Evolutionary conservation across 2,329 filamentous ascomycete genomes (phyloP).

Genomic region (Paecilomyces dactylethromorphus): DNA sequence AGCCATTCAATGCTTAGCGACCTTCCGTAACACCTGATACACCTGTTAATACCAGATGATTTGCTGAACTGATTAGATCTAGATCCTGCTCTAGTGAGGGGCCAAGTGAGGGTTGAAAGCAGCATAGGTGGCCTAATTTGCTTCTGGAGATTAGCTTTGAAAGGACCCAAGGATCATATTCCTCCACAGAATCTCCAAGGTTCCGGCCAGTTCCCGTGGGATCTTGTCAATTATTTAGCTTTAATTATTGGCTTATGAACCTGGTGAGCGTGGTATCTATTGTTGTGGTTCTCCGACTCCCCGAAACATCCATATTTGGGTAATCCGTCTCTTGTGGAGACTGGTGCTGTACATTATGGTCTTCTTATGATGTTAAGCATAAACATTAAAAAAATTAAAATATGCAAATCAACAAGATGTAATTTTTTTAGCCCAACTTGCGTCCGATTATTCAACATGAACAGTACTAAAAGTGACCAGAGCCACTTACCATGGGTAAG

Average conservation of each 20-base stretch:
- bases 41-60: not conserved
- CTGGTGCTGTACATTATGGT: too few species aligned
- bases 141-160: not conserved
- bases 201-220: not conserved
- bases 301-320: not conserved
- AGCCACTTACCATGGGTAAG: too few species aligned
- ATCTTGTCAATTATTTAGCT: not conserved
- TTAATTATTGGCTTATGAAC: not conserved
- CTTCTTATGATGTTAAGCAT: too few species aligned
- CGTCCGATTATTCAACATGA: too few species aligned
- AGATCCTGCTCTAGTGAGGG: not conserved
- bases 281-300: not conserved
- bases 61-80: not conserved
- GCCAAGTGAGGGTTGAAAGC: not conserved
- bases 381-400: too few species aligned
- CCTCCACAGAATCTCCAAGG: not conserved
- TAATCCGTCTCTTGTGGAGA: not conserved
- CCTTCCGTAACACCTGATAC: not conserved
- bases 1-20: not conserved
- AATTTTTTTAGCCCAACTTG: too few species aligned
- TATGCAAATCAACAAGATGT: too few species aligned
- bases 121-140: not conserved
- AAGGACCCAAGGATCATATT: not conserved
- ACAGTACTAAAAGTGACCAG: too few species aligned
- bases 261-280: not conserved